Percentiles rank a stretch among this genome's conserved stretches.
Conservation (phyloP, 1,139 yeast species). For the Saccharomyces hybrid region DNA sequence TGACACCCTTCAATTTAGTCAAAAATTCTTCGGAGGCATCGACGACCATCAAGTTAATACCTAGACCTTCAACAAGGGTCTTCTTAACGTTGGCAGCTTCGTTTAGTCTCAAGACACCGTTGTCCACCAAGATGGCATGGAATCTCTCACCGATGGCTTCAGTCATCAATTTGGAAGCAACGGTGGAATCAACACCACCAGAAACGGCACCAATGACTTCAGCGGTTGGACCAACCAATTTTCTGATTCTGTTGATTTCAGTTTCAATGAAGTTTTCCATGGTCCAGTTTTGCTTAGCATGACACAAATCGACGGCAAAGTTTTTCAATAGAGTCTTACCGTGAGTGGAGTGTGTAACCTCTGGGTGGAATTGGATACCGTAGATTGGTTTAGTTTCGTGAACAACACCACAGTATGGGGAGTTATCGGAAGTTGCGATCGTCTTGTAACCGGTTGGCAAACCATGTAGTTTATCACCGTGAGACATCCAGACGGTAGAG, state of each 20-base stretch:
- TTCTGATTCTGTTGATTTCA: constrained; percentile 72
- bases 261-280: too few species aligned
- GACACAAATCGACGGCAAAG: constrained; percentile 87
- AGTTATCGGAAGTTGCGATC: constrained; percentile 87
- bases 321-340: constrained; percentile 83
- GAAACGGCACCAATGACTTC: constrained; percentile 99
- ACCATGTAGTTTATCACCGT: constrained; percentile 90
- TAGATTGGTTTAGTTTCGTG: constrained; percentile 65
- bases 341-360: constrained; percentile 90
- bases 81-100: constrained; percentile 85
- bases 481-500: constrained; percentile 97
- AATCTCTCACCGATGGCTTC: constrained; percentile 98
- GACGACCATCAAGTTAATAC: constrained; percentile 87
- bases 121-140: constrained; percentile 97
- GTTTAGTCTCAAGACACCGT: constrained; percentile 93
- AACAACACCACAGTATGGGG: constrained; percentile 91
- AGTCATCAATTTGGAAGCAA: constrained; percentile 95
- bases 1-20: constrained; percentile 78
- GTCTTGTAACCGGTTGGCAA: constrained; percentile 84
- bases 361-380: constrained; percentile 99
- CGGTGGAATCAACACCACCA: constrained; percentile 99
- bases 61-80: constrained; percentile 86
- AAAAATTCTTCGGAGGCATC: constrained; percentile 91
- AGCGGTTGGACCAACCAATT: constrained; percentile 91
- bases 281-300: constrained; percentile 46